Evolutionary conservation across 352 stramenopile species (phyloP), one percentile per base, ranked within the genome.

Genomic region (Phytophthora syringae): DNA sequence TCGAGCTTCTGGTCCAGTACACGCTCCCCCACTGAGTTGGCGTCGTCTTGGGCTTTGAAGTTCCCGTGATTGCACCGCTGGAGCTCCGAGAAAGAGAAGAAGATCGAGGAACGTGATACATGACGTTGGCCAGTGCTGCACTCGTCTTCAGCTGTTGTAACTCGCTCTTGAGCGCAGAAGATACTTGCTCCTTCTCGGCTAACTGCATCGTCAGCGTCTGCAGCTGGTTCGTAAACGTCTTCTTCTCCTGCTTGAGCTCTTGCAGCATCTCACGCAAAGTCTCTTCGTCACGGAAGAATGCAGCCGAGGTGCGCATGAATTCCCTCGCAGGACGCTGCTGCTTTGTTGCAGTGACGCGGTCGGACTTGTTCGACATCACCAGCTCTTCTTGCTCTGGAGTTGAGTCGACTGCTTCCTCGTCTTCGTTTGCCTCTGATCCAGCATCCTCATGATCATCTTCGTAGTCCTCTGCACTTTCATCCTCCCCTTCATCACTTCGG

Each of bases 241-340:
- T 64, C 50, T 86, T 81, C 52, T 90, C 77, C 2, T 64, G 65
- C 1, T 67, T 73, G 5, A 89, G 50, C 13, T 68, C 42, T 13
- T 52, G 56, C 20, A 67, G 74, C 59, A 79, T 79, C 28, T 85
- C 80, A 2, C 63, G 45, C 24, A 92, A 47, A 11, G 72, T 64
- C n/a, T 89, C 80, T 21, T 77, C 66, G 36, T 92, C 80, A 10
- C 75, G 77, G 37, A 90, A 89, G 40, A 92, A 92, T 0, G 49
- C 36, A 2, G 68, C 47, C 16, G 47, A 65, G 1, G 24, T 51
- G 9, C 70, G 56, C 52, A 69, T 76, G 42, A 73, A 68, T 10
- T 53, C 44, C 42, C 60, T 22, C 15, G 66, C 44, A 37, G 30
- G 7, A 21, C 50, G 44, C 44, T 59, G 36, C 10, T 39, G n/a